These are phyloP conservation scores for Picea engelmannii DNA, from an alignment of 83 land plant genomes.

Conservation along the genomic window DNA sequence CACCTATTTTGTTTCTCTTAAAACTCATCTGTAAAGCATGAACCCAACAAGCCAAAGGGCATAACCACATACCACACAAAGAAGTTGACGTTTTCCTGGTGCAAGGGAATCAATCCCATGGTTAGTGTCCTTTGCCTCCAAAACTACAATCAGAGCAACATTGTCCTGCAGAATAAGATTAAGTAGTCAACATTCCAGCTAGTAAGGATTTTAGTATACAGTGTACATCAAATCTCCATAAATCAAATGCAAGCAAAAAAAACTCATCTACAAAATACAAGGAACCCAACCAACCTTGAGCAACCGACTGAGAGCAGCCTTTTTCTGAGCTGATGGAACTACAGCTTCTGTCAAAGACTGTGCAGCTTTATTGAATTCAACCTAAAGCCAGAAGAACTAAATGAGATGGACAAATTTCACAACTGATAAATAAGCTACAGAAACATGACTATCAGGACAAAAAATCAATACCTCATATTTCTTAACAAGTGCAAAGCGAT, in stretches of 20 bases:
- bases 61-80: conserved; percentile 78
- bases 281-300: conserved; percentile 64
- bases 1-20: not conserved
- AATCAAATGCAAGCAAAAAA: not conserved
- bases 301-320: conserved; percentile 79
- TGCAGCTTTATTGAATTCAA: conserved; percentile 99
- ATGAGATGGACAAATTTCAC: not conserved
- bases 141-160: conserved; percentile 90
- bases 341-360: conserved; percentile 88
- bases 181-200: not conserved
- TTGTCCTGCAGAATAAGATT: conserved; percentile 68
- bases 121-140: conserved; percentile 80
- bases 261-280: not conserved
- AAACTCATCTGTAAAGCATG: not conserved
- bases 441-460: conserved; percentile 7
- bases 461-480: conserved; percentile 87
- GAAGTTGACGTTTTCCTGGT: conserved; percentile 80
- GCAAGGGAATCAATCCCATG: conserved; percentile 65
- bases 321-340: conserved; percentile 72
- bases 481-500: conserved; percentile 87
- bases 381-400: conserved; percentile 43
- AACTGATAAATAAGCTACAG: not conserved
- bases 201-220: conserved; percentile 6
- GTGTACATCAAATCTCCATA: not conserved
- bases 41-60: not conserved